Base-by-base conservation (phyloP, 129 eudicot species). In the Flaveria bidentis region DNA sequence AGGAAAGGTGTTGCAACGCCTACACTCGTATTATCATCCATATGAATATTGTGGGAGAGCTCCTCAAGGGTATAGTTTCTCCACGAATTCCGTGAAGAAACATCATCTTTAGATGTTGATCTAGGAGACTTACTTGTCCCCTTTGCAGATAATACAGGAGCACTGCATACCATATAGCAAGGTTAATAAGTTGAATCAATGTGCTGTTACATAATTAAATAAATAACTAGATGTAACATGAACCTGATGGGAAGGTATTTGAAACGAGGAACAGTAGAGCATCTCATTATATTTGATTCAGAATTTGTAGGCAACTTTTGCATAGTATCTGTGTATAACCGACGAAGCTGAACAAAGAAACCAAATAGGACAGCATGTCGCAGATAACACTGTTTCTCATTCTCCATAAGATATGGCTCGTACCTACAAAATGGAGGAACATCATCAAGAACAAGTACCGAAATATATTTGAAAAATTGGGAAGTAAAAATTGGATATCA, bases 171-270 rank as follows among this genome's bases (percentile, higher is more conserved):
- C 64, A 78, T 62, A 45, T 61, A n/a, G 20, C 50, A 33, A 25
- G 66, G 3, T 67, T 36, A 58, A 71, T 55, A 80, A 76, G 22
- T 66, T 69, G 69, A 58, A 51, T 55, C 23, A 41, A 56, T 70
- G 68, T 44, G 66, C 18, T 51, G 39, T 49, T n/a, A 70, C 23
- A 62, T 68, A 55, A 50, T 63, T 5, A 44, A 39, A 6, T 20
- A 39, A 28, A 1, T 44, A 52, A 62, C 14, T 15, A 67, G 45
- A n/a, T 23, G 68, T 30, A 71, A 28, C 16, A 25, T 20, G 60
- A 56, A 93, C 98, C 98, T 93, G 91, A 91, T 93, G 60, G 98
- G 98, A 72, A 93, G 96, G 83, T 91, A 93, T 76, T 91, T 93
- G 78, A 93, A 91, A 52, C 98, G 97, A 82, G 98, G 97, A 76